Conservation (phyloP, 2,329 filamentous ascomycete genomes). For the Neurospora sp. region DNA sequence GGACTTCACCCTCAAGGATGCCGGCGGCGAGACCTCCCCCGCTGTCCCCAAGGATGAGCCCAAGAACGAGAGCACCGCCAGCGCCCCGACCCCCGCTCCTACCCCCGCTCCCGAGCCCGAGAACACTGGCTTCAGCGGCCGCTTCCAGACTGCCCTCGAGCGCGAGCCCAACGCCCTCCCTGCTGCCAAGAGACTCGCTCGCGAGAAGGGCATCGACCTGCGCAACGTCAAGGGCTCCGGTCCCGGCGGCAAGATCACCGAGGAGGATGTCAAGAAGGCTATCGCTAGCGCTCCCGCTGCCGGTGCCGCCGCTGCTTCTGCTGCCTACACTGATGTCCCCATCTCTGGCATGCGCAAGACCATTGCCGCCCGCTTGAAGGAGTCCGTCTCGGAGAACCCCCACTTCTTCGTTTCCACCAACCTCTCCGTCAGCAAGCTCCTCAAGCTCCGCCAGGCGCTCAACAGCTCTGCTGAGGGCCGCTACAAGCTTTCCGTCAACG, state of each 20-base stretch:
- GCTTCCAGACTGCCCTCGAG: slow-evolving; percentile 73
- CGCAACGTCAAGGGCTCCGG: slow-evolving; percentile 78
- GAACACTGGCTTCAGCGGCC: slow-evolving; percentile 63
- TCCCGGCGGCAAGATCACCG: slow-evolving; percentile 75
- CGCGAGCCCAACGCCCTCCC: slow-evolving; percentile 65
- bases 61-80: slow-evolving; percentile 50
- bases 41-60: slow-evolving; percentile 55
- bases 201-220: slow-evolving; percentile 73
- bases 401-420: slow-evolving; percentile 94
- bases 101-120: slow-evolving; percentile 48
- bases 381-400: slow-evolving; percentile 88
- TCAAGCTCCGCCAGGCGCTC: slow-evolving; percentile 90
- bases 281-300: slow-evolving; percentile 45
- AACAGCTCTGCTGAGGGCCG: slow-evolving; percentile 82
- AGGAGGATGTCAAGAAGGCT: slow-evolving; percentile 85
- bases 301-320: slow-evolving; percentile 41
- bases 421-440: slow-evolving; percentile 86
- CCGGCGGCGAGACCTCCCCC: slow-evolving; percentile 67
- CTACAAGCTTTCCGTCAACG: slow-evolving; percentile 99
- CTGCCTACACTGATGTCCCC: slow-evolving; percentile 74
- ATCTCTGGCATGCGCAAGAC: slow-evolving; percentile 94
- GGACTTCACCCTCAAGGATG: slow-evolving; percentile 78
- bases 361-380: slow-evolving; percentile 80
- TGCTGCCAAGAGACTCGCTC: slow-evolving; percentile 69
- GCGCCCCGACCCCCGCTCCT: slow-evolving; percentile 48